These are phyloP conservation scores for Bombardia bombarda DNA, from an alignment of 495 filamentous ascomycete genomes.

Conservation along the genomic window DNA sequence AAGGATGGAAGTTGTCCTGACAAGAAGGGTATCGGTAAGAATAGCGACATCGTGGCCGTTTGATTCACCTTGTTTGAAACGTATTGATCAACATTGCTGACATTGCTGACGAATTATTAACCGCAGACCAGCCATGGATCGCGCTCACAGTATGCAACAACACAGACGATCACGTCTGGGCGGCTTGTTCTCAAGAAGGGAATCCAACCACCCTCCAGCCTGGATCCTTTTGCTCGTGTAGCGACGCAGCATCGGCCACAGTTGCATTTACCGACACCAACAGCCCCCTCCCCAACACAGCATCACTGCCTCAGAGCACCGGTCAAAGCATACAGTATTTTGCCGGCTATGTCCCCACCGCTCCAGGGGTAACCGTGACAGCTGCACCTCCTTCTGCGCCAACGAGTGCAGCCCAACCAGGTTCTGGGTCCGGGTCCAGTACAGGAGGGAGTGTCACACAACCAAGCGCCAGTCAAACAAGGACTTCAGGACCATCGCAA, in stretches of 20 bases:
- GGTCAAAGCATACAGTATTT: constrained; percentile 16
- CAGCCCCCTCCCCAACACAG: constrained; percentile 6
- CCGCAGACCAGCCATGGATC: constrained; percentile 19
- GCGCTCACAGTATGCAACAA: constrained; percentile 17
- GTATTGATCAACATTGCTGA: background rate
- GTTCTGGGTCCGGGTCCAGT: background rate
- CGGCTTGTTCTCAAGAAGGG: constrained; percentile 16
- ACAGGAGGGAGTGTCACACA: background rate
- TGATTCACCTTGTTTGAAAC: background rate
- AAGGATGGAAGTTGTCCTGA: constrained; percentile 14
- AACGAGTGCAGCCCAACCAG: background rate
- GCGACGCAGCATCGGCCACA: constrained; percentile 11
- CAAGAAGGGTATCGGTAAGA: constrained; percentile 13
- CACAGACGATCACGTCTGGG: constrained; percentile 14
- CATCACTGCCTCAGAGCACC: constrained; percentile 10
- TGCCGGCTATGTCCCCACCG: constrained; percentile 6
- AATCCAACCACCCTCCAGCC: constrained; percentile 17
- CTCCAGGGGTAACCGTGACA: background rate
- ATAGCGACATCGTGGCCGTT: too few species aligned
- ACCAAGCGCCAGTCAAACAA: background rate
- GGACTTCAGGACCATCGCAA: background rate
- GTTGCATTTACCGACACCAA: constrained; percentile 8
- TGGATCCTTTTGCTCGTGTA: constrained; percentile 17
- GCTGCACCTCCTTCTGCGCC: background rate
- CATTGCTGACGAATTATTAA: background rate